Conservation (phyloP, 2,329 filamentous ascomycete species). For the Chrysosphaeria jannelii region DNA sequence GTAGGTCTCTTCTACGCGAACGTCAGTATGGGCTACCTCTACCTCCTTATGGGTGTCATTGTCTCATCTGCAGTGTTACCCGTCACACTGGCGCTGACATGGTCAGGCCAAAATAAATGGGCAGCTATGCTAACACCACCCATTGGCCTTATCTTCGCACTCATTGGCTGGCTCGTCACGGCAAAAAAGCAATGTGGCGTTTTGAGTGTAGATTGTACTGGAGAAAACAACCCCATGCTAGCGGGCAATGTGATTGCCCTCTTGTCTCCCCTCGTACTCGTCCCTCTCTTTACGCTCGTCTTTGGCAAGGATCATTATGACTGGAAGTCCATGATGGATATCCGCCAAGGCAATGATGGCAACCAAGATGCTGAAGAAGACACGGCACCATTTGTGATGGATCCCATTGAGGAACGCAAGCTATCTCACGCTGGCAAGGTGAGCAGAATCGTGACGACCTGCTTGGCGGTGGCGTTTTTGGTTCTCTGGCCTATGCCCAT, state of each 20-base stretch:
- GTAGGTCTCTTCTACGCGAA: conserved; percentile 45
- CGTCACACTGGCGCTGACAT: conserved; percentile 50
- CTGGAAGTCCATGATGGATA: conserved; percentile 56
- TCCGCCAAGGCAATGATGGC: conserved; percentile 50
- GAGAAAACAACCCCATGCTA: conserved; percentile 67
- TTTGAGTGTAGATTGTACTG: conserved; percentile 44
- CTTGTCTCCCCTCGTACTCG: conserved; percentile 42
- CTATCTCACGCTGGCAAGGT: conserved; percentile 9
- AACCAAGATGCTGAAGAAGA: conserved; percentile 24
- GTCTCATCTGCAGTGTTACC: conserved; percentile 67
- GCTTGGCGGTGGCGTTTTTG: conserved; percentile 26
- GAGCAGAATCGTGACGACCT: conserved; percentile 8
- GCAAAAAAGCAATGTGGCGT: conserved; percentile 36
- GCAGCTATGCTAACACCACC: conserved; percentile 40
- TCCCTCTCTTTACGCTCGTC: conserved; percentile 42
- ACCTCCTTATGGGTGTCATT: conserved; percentile 65
- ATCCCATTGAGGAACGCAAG: conserved; percentile 12
- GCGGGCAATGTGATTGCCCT: conserved; percentile 64
- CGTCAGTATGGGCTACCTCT: conserved; percentile 53
- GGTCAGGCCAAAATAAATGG: conserved; percentile 50
- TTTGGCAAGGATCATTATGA: conserved; percentile 55
- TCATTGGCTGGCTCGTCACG: conserved; percentile 54
- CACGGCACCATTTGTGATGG: too few species aligned
- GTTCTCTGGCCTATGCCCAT: conserved; percentile 81
- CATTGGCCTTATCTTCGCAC: conserved; percentile 33